phyloP scores from a whole-genome alignment of 495 filamentous ascomycete species.

The Penicillium macrosclerotiorum region DNA sequence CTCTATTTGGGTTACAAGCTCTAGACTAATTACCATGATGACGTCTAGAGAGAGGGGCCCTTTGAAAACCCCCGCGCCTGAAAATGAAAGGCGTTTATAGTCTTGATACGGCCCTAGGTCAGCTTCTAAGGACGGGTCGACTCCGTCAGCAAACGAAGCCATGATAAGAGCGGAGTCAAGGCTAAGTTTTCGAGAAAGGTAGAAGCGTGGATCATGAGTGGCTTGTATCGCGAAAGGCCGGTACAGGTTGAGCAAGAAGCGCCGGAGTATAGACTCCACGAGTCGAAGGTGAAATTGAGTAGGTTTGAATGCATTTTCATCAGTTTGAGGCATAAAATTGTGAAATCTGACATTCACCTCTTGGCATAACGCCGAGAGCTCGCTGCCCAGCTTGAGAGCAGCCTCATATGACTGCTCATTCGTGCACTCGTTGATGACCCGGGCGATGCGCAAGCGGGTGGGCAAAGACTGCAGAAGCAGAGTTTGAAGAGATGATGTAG shows the following conservation, averaged over 20 bases:
- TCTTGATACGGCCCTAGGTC: constrained; percentile 30
- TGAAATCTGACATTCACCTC: constrained; percentile 12
- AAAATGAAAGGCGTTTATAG: constrained; percentile 22
- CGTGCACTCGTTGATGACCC: constrained; percentile 40
- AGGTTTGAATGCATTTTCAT: constrained; percentile 1
- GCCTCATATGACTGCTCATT: constrained; percentile 41
- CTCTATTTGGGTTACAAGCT: constrained; percentile 41
- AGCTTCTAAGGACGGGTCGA: constrained; percentile 10
- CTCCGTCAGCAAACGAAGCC: constrained; percentile 30
- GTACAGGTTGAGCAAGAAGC: constrained; percentile 49
- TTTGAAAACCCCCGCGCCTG: constrained; percentile 43
- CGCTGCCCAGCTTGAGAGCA: constrained; percentile 32
- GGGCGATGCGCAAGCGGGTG: constrained; percentile 36
- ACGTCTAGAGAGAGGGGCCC: constrained; percentile 33
- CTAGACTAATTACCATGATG: constrained; percentile 29
- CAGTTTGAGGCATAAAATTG: background rate
- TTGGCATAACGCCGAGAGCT: constrained; percentile 30
- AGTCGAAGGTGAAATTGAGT: constrained; percentile 29
- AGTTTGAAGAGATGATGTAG: constrained; percentile 48
- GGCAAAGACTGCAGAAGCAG: constrained; percentile 39
- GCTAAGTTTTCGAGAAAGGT: constrained; percentile 47
- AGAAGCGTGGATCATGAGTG: constrained; percentile 40
- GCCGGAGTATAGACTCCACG: constrained; percentile 37
- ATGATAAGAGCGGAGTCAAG: constrained; percentile 44
- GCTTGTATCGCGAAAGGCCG: constrained; percentile 43